Percentiles rank a stretch among this genome's conserved stretches.
Conservation (phyloP, 164 flowering plant genomes). For the Aristolochia fimbriata region DNA sequence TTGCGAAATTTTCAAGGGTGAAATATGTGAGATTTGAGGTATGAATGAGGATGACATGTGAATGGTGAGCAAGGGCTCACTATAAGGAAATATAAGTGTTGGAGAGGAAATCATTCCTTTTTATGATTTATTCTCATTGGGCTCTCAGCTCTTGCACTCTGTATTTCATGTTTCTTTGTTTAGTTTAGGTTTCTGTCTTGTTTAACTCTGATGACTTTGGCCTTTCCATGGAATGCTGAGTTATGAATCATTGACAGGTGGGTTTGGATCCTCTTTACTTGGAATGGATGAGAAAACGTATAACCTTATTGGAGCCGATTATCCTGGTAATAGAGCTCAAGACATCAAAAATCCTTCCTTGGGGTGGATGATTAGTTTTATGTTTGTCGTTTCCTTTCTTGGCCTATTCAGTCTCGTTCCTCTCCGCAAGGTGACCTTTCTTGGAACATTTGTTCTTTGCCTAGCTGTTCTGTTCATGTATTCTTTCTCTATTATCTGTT, state of each 20-base stretch:
- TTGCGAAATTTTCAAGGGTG: too few species aligned
- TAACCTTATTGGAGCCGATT: slow-evolving; percentile 76
- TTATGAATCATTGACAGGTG: slow-evolving; percentile 40
- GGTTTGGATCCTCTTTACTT: slow-evolving; percentile 80
- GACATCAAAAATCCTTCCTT: slow-evolving; percentile 80
- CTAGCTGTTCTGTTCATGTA: background rate
- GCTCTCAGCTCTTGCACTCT: too few species aligned
- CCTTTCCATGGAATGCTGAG: background rate
- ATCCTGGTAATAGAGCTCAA: slow-evolving; percentile 83
- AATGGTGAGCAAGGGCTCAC: too few species aligned
- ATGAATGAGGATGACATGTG: too few species aligned
- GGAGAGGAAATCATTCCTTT: too few species aligned
- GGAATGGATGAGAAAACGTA: slow-evolving; percentile 93
- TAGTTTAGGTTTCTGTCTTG: too few species aligned
- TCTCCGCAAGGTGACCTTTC: slow-evolving; percentile 71
- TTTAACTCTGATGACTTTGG: too few species aligned
- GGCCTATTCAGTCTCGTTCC: slow-evolving; percentile 94
- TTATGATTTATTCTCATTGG: too few species aligned
- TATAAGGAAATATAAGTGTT: too few species aligned
- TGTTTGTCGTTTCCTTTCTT: slow-evolving; percentile 89
- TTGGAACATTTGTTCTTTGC: background rate
- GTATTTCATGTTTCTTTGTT: too few species aligned
- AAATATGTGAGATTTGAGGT: too few species aligned
- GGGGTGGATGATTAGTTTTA: slow-evolving; percentile 90
- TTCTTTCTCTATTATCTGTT: background rate